Evolutionary conservation across 495 filamentous ascomycete genomes (phyloP).

Genomic region (Podospora comata): DNA sequence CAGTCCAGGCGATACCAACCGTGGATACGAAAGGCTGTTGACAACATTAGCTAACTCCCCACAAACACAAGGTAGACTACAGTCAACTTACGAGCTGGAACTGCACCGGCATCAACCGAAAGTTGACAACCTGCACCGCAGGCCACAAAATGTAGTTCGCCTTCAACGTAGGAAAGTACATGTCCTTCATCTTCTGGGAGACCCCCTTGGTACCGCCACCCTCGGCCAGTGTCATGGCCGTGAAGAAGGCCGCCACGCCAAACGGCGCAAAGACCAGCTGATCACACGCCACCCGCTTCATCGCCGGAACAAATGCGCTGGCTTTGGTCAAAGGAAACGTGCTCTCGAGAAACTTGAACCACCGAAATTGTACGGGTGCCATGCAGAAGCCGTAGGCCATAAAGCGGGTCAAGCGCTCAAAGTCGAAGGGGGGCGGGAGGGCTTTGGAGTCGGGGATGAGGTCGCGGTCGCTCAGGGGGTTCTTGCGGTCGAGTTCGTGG

Average conservation of each 20-base stretch:
- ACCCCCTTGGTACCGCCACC: slow-evolving; percentile 83
- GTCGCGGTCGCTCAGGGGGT: slow-evolving; percentile 62
- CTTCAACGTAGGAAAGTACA: slow-evolving; percentile 90
- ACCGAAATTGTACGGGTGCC: slow-evolving; percentile 94
- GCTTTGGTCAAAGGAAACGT: slow-evolving; percentile 81
- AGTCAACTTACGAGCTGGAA: slow-evolving; percentile 80
- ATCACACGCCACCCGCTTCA: slow-evolving; percentile 90
- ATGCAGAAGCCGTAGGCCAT: slow-evolving; percentile 95
- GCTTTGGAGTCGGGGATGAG: slow-evolving; percentile 60
- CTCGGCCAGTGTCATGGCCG: slow-evolving; percentile 93
- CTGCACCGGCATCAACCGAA: slow-evolving; percentile 89
- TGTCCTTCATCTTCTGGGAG: slow-evolving; percentile 80
- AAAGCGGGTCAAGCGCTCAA: slow-evolving; percentile 87
- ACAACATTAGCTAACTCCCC: not conserved
- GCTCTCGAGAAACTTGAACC: slow-evolving; percentile 85
- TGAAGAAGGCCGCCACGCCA: slow-evolving; percentile 88
- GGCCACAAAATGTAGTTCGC: slow-evolving; percentile 98
- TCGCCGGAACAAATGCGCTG: slow-evolving; percentile 65
- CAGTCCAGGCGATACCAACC: slow-evolving; percentile 98
- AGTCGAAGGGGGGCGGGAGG: slow-evolving; percentile 85
- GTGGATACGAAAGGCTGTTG: slow-evolving; percentile 90
- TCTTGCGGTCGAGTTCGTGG: slow-evolving; percentile 81
- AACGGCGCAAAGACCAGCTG: slow-evolving; percentile 94
- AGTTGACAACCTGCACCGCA: slow-evolving; percentile 93
- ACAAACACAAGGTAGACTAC: not conserved